phyloP scores from a whole-genome alignment of 345 rosid species.

The Raphanus raphanistrum region DNA sequence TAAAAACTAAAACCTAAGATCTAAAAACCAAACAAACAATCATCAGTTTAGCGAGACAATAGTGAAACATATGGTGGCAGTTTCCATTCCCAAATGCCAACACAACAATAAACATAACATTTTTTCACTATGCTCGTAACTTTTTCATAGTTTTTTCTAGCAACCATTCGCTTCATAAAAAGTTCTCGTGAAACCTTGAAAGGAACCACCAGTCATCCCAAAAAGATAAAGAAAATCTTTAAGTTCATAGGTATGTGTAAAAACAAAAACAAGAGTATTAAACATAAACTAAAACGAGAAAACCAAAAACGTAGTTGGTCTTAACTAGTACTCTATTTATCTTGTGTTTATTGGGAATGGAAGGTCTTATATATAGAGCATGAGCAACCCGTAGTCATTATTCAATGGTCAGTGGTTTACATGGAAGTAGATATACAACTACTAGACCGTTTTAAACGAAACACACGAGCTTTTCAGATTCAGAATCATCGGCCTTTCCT shows the following conservation, averaged over 20 bases:
- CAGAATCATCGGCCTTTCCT: slow-evolving; percentile 60
- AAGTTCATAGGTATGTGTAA: background rate
- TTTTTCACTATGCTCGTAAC: background rate
- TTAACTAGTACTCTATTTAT: background rate
- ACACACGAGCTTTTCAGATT: background rate
- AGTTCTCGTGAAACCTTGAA: background rate
- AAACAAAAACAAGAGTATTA: background rate
- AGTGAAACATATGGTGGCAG: too few species aligned
- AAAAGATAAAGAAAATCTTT: background rate
- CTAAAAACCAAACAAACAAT: too few species aligned
- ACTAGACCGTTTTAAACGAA: background rate
- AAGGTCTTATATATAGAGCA: background rate
- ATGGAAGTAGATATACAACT: background rate
- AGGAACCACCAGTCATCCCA: background rate
- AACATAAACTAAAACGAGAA: background rate
- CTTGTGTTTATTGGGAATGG: background rate
- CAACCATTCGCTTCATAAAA: background rate
- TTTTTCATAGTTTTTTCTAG: background rate
- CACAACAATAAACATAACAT: background rate
- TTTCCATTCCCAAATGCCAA: too few species aligned
- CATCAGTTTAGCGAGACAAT: too few species aligned
- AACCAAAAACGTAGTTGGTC: background rate
- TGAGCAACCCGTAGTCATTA: background rate
- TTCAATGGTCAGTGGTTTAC: background rate
- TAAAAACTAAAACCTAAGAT: too few species aligned